Evolutionary conservation across 2,329 filamentous ascomycete genomes (phyloP).

Genomic region (Diaporthe destruens): DNA sequence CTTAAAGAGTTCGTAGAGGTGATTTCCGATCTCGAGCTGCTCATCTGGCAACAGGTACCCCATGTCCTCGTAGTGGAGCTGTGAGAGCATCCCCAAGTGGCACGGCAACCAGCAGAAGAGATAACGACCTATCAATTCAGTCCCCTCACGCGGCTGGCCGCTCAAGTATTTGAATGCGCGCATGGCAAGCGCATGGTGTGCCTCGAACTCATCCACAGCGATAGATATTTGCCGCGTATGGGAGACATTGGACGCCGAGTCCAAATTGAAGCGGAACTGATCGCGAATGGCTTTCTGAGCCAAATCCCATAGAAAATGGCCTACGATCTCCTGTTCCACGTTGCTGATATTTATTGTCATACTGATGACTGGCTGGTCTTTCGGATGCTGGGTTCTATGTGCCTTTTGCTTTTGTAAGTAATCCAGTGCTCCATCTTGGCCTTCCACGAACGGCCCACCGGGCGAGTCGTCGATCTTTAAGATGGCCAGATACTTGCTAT

Average conservation of each 20-base stretch:
- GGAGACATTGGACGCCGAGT: constrained; percentile 39
- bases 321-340: constrained; percentile 46
- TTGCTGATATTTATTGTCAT: constrained; percentile 48
- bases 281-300: constrained; percentile 46
- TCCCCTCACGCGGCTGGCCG: constrained; percentile 36
- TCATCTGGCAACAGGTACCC: constrained; percentile 39
- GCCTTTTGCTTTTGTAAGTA: constrained; percentile 43
- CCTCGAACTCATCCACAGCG: constrained; percentile 46
- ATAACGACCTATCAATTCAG: constrained; percentile 43
- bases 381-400: neutral
- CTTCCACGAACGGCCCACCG: constrained; percentile 42
- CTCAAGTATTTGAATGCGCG: constrained; percentile 44
- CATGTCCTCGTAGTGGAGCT: constrained; percentile 43
- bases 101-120: constrained; percentile 44
- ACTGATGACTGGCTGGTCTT: constrained; percentile 45
- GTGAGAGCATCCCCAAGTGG: constrained; percentile 42
- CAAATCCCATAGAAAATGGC: constrained; percentile 48
- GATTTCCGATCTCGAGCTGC: constrained; percentile 43
- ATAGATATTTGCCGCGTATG: constrained; percentile 41
- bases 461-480: constrained; percentile 40
- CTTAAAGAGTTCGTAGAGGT: constrained; percentile 45
- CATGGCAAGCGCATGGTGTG: constrained; percentile 45
- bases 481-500: constrained; percentile 45
- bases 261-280: constrained; percentile 46
- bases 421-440: constrained; percentile 42